A percentile compares a stretch with the other conserved stretches of the same genome.
Conservation (phyloP, 169 alveolate genomes). For the Plasmodium knowlesi region DNA sequence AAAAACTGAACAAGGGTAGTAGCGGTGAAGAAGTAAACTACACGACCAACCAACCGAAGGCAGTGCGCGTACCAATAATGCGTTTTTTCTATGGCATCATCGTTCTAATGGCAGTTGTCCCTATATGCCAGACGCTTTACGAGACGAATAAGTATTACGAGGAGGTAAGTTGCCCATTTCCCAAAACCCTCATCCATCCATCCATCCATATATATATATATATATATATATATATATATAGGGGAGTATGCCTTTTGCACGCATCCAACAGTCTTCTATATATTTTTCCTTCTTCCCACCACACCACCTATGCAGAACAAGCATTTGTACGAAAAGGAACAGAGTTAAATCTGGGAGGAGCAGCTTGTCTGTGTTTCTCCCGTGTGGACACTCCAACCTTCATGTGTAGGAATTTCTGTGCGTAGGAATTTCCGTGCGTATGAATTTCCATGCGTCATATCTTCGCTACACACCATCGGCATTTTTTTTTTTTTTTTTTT, state of each 20-base stretch:
- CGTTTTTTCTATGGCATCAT: conserved; percentile 39
- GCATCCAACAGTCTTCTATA: background rate
- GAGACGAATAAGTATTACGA: conserved; percentile 68
- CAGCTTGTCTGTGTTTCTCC: background rate
- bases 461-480: background rate
- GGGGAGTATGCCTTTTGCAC: background rate
- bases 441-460: background rate
- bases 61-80: conserved; percentile 65
- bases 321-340: conserved; percentile 41
- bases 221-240: background rate
- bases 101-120: conserved; percentile 59
- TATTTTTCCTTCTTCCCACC: background rate
- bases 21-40: background rate
- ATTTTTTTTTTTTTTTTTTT: conserved; percentile 5
- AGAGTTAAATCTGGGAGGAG: background rate
- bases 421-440: no score
- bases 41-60: conserved; percentile 33
- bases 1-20: background rate
- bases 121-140: conserved; percentile 68
- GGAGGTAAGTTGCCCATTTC: conserved; percentile 68
- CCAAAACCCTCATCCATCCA: no score
- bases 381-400: background rate
- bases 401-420: background rate
- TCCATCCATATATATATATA: background rate
- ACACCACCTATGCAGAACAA: conserved; percentile 33